phyloP scores from a whole-genome alignment of 2,329 filamentous ascomycete species.

The Arthrobotrys entomopaga region DNA sequence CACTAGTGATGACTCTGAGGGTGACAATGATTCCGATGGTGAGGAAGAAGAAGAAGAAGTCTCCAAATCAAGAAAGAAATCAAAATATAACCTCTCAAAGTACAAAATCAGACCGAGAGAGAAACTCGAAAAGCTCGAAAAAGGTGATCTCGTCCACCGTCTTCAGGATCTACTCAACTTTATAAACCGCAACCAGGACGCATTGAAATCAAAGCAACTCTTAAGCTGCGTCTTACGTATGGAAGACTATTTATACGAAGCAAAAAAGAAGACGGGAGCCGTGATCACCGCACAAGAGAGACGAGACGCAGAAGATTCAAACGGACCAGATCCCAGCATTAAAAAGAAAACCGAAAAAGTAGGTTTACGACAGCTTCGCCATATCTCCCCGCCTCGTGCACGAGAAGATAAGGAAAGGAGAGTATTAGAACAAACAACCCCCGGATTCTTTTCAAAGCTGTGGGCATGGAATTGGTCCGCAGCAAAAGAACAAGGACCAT shows the following conservation, averaged over 20 bases:
- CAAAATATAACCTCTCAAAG: slow-evolving; percentile 13
- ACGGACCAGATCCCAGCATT: background rate
- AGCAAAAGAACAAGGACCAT: background rate
- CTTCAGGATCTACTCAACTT: slow-evolving; percentile 13
- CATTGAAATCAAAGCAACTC: slow-evolving; percentile 6
- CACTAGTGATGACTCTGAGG: background rate
- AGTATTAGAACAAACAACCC: too few relatives aligned
- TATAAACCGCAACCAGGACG: slow-evolving; percentile 2
- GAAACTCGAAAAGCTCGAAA: slow-evolving; percentile 2
- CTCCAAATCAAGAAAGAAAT: background rate
- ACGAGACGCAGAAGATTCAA: slow-evolving; percentile 14
- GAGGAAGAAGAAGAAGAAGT: too few relatives aligned
- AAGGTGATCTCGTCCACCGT: slow-evolving; percentile 3
- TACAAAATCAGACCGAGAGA: slow-evolving; percentile 10
- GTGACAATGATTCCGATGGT: background rate
- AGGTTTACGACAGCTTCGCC: background rate
- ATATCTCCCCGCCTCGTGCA: too few relatives aligned
- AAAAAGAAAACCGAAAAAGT: background rate
- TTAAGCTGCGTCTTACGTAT: slow-evolving; percentile 15
- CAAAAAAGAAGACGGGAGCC: slow-evolving; percentile 14
- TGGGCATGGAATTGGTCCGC: too few relatives aligned
- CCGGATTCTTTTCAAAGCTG: too few relatives aligned
- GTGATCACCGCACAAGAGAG: slow-evolving; percentile 3
- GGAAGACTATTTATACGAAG: slow-evolving; percentile 27
- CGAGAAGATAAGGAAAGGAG: too few relatives aligned